Base-by-base conservation (phyloP, 306 rosid genomes). In the Vigna unguiculata region DNA sequence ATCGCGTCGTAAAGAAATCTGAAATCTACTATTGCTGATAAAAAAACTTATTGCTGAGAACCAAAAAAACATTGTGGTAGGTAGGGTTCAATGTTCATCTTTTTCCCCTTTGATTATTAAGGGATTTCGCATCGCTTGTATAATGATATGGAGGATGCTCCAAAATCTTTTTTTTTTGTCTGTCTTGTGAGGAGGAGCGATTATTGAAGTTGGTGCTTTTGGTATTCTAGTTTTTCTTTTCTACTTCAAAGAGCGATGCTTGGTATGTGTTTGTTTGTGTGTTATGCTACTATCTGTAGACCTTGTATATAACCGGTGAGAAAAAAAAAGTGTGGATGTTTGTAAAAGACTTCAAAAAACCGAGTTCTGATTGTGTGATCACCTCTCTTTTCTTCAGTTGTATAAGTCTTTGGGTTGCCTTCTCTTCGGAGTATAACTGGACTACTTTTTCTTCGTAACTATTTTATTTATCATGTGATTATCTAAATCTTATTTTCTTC, bases 121-220 rank as follows among this genome's bases (percentile, higher is more conserved):
- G 45, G 51, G n/a, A 49, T 48, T 46, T 40, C 69, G 30, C 43
- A 9, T 14, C 12, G 8, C 60, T 75, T 81, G 80, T 59, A 17
- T 25, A 60, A 75, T 47, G 58, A 74, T 49, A 47, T 47, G 52
- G 71, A 32, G 52, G 12, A 65, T 64, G n/a, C 67, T 68, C 16
- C 60, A 28, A 16, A 73, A 15, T 46, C 30, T 32, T 20, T 47
- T 30, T 20, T 1, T 4, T 4, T 19, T 65, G 19, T 48, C 12
- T 59, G 66, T 28, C 17, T 25, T 68, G 7, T 41, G 30, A 49
- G 55, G 24, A 66, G 52, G 52, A 54, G 59, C 64, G 17, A 34
- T 32, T 60, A 2, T 16, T 6, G 57, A 72, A 80, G 75, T 48
- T 54, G 24, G 69, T 64, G 32, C 64, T 64, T 53, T 47, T 74